phyloP scores from a whole-genome alignment of 768 basidiomycete genomes.

The Exidia glandulosa region DNA sequence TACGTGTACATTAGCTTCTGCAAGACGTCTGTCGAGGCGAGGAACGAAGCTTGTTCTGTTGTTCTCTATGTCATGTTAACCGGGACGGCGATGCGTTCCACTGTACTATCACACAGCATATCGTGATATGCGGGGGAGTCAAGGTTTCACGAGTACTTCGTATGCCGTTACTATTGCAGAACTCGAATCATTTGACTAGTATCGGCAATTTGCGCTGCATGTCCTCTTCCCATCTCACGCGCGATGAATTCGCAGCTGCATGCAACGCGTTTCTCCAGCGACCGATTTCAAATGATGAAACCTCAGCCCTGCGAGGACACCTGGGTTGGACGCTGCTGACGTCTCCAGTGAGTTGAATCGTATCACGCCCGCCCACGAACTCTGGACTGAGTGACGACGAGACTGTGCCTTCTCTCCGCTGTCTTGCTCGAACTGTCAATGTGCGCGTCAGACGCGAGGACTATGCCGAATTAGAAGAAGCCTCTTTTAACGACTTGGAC shows the following conservation, averaged over 20 bases:
- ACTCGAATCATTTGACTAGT: too few relatives aligned
- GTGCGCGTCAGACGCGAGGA: too few relatives aligned
- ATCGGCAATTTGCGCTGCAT: too few relatives aligned
- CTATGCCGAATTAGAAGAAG: constrained; percentile 1
- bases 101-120: too few relatives aligned
- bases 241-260: constrained; percentile 46
- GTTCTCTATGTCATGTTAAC: too few relatives aligned
- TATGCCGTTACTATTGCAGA: too few relatives aligned
- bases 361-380: neutral
- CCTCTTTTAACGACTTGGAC: constrained; percentile 3
- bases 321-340: constrained; percentile 54
- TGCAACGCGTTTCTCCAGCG: constrained; percentile 40
- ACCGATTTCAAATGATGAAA: constrained; percentile 6
- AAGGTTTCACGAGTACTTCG: too few relatives aligned
- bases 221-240: constrained; percentile 27
- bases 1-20: too few relatives aligned
- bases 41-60: too few relatives aligned
- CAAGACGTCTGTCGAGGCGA: too few relatives aligned
- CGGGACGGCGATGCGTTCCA: too few relatives aligned
- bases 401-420: constrained; percentile 1
- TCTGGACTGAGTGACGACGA: constrained; percentile 6
- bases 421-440: constrained; percentile 15
- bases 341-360: constrained; percentile 36
- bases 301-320: neutral
- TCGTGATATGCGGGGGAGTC: too few relatives aligned